Base-by-base conservation (phyloP, 371 early-diverging fungal species). In the Rhizopus stolonifer region DNA sequence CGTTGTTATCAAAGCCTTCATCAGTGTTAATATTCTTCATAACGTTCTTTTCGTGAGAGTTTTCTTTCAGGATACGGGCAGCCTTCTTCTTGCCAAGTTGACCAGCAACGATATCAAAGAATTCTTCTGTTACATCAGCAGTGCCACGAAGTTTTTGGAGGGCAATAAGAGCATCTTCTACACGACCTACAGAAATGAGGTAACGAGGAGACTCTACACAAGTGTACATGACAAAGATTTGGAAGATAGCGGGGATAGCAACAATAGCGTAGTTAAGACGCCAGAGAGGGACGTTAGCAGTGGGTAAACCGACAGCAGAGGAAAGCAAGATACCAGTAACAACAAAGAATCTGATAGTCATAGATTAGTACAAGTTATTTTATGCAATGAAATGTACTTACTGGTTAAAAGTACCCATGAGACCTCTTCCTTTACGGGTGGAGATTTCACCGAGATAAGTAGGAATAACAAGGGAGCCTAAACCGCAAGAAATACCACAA, bases 381-480 rank as follows among this genome's bases (percentile, higher is more conserved):
- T 15, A 36, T 36, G 15, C 13, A 31, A 26, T n/a, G 9, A 18
- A 31, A 15, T 2, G 17, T 19, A 49, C 24, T 36, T 49, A 77
- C 74, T 93, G 93, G 58, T 93, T 85, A 32, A 83, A 79, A 19
- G 89, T 77, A 32, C 85, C 82, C 49, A 90, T 61, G 1, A 80
- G 60, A 7, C 93, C 95, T 54, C 93, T 76, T 11, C 69, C 72
- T 15, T 74, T 69, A 4, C 79, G 75, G 0, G 93, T 90, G 3
- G 92, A 72, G 39, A 95, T 80, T 54, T 93, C 92, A 19, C 85
- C 84, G 19, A 94, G 77, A 56, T 94, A 96, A 1, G 85, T 81
- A 0, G 96, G 89, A 1, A 89, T 86, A 8, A 81, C 83, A 21
- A 86, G 86, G 33, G 91, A 85, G n/a, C 86, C 85, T 4, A 88